Evolutionary conservation across 495 filamentous ascomycete genomes (phyloP).

Genomic region (Talaromyces wortmannii): DNA sequence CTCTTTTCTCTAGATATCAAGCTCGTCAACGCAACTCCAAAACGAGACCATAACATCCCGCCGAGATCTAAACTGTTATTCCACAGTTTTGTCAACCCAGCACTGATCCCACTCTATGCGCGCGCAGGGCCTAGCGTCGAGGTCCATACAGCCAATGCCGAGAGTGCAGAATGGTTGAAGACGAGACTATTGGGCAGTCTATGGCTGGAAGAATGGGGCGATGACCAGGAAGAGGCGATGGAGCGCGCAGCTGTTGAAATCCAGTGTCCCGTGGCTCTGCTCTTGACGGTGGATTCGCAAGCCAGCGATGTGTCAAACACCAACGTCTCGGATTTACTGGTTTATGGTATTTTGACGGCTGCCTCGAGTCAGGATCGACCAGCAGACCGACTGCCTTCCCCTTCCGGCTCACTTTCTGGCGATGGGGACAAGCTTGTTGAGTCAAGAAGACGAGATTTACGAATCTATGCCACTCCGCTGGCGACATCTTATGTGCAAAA

Average conservation of each 20-base stretch:
- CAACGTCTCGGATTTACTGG: conserved; percentile 44
- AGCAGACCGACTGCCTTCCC: conserved; percentile 34
- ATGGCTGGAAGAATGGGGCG: conserved; percentile 28
- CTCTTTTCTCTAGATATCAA: conserved; percentile 21
- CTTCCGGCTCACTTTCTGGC: conserved; percentile 34
- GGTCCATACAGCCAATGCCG: conserved; percentile 27
- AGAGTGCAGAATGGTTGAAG: conserved; percentile 35
- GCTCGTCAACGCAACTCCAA: conserved; percentile 27
- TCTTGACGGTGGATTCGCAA: conserved; percentile 23
- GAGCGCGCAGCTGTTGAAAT: conserved; percentile 20
- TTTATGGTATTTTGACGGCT: conserved; percentile 41
- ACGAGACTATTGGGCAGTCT: conserved; percentile 8
- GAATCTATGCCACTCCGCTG: conserved; percentile 34
- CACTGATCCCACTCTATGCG: conserved; percentile 40
- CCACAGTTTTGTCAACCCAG: conserved; percentile 39
- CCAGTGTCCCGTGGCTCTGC: conserved; percentile 35
- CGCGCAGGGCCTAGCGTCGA: conserved; percentile 44
- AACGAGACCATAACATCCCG: conserved; percentile 26
- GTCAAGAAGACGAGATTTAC: conserved; percentile 18
- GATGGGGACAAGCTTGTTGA: conserved; percentile 7
- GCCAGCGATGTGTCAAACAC: conserved; percentile 4
- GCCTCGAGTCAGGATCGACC: conserved; percentile 9
- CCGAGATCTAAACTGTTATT: conserved; percentile 28
- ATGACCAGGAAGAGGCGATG: conserved; percentile 1
- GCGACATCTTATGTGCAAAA: conserved; percentile 24